These are phyloP conservation scores for Exobasidium cylindrosporum DNA, from an alignment of 1,284 basidiomycete genomes.

Conservation along the genomic window DNA sequence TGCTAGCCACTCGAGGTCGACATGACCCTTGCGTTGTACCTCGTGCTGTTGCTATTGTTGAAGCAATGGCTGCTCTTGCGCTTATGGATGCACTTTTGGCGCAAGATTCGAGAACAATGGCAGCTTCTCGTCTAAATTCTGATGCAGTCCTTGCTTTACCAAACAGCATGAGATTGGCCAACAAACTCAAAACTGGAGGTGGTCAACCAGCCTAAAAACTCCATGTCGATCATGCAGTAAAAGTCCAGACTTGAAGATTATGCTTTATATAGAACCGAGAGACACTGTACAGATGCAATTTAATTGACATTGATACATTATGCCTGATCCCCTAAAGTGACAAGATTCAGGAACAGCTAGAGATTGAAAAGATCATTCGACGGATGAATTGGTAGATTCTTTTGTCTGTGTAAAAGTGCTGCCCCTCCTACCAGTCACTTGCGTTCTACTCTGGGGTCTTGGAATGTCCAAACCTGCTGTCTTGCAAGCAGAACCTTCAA, in stretches of 20 bases:
- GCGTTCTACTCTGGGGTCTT: background rate
- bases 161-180: slow-evolving; percentile 42
- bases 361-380: too few species aligned
- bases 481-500: background rate
- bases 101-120: slow-evolving; percentile 36
- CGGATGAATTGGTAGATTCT: too few species aligned
- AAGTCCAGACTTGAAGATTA: too few species aligned
- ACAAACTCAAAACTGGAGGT: slow-evolving; percentile 13
- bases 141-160: slow-evolving; percentile 36
- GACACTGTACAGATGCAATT: too few species aligned
- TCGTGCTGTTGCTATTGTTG: slow-evolving; percentile 91
- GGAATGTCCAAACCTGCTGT: background rate
- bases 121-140: slow-evolving; percentile 24
- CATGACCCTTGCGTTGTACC: slow-evolving; percentile 99
- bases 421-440: background rate
- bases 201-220: too few species aligned
- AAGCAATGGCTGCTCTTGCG: slow-evolving; percentile 93
- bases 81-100: slow-evolving; percentile 70
- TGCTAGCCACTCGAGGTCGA: slow-evolving; percentile 82
- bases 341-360: too few species aligned
- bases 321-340: too few species aligned
- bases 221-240: too few species aligned
- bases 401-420: background rate
- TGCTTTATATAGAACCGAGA: background rate
- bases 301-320: too few species aligned